These are phyloP conservation scores for Aureobasidium pullulans DNA, from an alignment of 2,329 filamentous ascomycete genomes.

Conservation along the genomic window DNA sequence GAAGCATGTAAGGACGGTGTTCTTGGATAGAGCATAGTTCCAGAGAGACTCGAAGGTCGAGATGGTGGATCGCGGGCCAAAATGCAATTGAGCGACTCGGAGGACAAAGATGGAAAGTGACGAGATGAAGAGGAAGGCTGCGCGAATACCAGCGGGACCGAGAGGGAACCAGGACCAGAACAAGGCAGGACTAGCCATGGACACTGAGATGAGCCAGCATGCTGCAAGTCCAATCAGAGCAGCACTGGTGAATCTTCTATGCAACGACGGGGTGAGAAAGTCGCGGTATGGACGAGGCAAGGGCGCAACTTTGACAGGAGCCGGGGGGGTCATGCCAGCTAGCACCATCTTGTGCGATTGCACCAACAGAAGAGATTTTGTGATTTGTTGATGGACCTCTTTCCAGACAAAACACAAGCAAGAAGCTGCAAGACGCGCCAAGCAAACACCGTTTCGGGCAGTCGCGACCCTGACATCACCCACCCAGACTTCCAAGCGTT, in stretches of 20 bases:
- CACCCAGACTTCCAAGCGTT: background rate
- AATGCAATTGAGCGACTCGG: slow-evolving; percentile 51
- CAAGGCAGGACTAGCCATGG: slow-evolving; percentile 42
- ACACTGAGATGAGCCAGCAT: slow-evolving; percentile 65
- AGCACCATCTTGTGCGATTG: background rate
- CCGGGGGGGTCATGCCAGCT: background rate
- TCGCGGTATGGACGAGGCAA: slow-evolving; percentile 62
- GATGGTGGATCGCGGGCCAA: slow-evolving; percentile 53
- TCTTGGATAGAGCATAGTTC: slow-evolving; percentile 49
- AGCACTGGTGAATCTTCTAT: slow-evolving; percentile 76
- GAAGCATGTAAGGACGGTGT: slow-evolving; percentile 60
- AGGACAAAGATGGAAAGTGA: slow-evolving; percentile 74
- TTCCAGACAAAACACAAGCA: background rate
- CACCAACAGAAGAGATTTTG: background rate
- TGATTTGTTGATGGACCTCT: background rate
- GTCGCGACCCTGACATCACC: slow-evolving; percentile 4
- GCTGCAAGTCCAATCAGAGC: slow-evolving; percentile 61
- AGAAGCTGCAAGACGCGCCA: slow-evolving; percentile 10
- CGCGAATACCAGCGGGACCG: slow-evolving; percentile 67
- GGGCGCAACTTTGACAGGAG: background rate
- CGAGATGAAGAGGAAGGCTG: slow-evolving; percentile 67
- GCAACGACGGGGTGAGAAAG: slow-evolving; percentile 81
- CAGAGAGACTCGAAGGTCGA: slow-evolving; percentile 60
- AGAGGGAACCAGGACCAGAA: slow-evolving; percentile 85
- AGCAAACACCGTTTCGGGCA: slow-evolving; percentile 4